A percentile compares a stretch with the other conserved stretches of the same genome.
Evolutionary conservation across 495 filamentous ascomycete genomes (phyloP).

Genomic region (Parathielavia appendiculata): DNA sequence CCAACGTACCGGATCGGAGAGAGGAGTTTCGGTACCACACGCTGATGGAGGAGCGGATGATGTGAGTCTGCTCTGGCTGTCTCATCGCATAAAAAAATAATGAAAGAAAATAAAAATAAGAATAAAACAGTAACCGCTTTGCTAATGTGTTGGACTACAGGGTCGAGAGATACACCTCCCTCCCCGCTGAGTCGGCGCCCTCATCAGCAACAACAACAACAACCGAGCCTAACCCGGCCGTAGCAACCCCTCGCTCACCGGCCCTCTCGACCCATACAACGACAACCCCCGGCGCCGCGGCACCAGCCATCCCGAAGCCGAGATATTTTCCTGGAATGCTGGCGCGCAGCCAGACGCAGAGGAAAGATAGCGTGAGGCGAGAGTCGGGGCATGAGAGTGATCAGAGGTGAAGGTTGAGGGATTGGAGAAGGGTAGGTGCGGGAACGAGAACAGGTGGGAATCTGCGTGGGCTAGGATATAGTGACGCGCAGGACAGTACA

Average conservation of each 20-base stretch:
- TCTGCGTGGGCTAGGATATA: neutral
- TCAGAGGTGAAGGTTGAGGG: neutral
- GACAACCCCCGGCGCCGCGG: slow-evolving; percentile 13
- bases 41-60: slow-evolving; percentile 67
- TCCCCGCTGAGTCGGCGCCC: slow-evolving; percentile 14
- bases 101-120: too few species aligned
- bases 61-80: slow-evolving; percentile 50
- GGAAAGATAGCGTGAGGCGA: slow-evolving; percentile 44
- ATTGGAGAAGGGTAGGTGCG: neutral
- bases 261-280: slow-evolving; percentile 30
- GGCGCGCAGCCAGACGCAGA: slow-evolving; percentile 52
- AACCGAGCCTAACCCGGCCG: neutral
- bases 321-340: slow-evolving; percentile 69
- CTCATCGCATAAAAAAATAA: too few species aligned
- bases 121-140: too few species aligned
- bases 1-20: slow-evolving; percentile 88
- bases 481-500: too few species aligned
- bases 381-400: slow-evolving; percentile 40
- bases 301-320: slow-evolving; percentile 43
- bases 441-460: too few species aligned
- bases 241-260: slow-evolving; percentile 23
- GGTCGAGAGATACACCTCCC: slow-evolving; percentile 29
- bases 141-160: slow-evolving; percentile 11
- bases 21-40: slow-evolving; percentile 86
- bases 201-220: too few species aligned